These are phyloP conservation scores for Aspergillus heteromorphus DNA, from an alignment of 495 filamentous ascomycete species.

Conservation along the genomic window DNA sequence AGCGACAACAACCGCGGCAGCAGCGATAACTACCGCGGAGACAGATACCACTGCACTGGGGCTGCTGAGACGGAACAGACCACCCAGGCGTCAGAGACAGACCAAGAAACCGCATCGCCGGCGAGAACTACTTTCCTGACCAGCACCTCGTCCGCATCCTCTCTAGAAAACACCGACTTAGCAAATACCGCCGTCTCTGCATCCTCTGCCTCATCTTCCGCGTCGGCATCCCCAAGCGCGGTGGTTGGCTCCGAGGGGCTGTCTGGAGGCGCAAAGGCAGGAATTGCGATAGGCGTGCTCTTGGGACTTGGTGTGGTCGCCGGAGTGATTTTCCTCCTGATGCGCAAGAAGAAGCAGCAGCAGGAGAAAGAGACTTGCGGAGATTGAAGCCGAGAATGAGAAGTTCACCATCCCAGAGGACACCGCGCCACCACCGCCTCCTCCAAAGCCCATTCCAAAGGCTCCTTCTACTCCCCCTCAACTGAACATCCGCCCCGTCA, in stretches of 20 bases:
- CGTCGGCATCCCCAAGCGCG: conserved; percentile 17
- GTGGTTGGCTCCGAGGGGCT: conserved; percentile 39
- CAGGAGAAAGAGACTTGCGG: conserved; percentile 25
- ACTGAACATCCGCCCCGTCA: conserved; percentile 81
- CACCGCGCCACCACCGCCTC: conserved; percentile 31
- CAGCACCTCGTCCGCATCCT: conserved; percentile 16
- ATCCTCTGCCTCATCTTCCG: conserved; percentile 5
- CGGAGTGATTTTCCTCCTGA: conserved; percentile 58
- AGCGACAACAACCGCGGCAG: conserved; percentile 7
- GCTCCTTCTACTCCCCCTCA: conserved; percentile 62
- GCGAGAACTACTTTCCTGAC: conserved; percentile 24
- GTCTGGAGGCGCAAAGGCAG: conserved; percentile 69
- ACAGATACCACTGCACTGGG: conserved; percentile 12
- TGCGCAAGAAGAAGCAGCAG: conserved; percentile 56
- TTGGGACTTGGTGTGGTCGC: conserved; percentile 58
- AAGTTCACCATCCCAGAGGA: conserved; percentile 32
- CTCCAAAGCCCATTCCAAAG: conserved; percentile 15
- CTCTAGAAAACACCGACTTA: conserved; percentile 14
- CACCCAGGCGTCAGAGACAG: neutral
- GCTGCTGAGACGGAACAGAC: conserved; percentile 3
- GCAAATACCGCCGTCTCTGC: conserved; percentile 14
- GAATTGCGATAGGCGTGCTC: conserved; percentile 74
- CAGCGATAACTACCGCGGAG: conserved; percentile 6
- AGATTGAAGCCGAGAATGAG: conserved; percentile 53
- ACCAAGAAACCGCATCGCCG: conserved; percentile 1